Percentiles rank a stretch among this genome's conserved stretches.
These are phyloP conservation scores for Fusarium setosum DNA, from an alignment of 2,329 filamentous ascomycete species.

Conservation along the genomic window DNA sequence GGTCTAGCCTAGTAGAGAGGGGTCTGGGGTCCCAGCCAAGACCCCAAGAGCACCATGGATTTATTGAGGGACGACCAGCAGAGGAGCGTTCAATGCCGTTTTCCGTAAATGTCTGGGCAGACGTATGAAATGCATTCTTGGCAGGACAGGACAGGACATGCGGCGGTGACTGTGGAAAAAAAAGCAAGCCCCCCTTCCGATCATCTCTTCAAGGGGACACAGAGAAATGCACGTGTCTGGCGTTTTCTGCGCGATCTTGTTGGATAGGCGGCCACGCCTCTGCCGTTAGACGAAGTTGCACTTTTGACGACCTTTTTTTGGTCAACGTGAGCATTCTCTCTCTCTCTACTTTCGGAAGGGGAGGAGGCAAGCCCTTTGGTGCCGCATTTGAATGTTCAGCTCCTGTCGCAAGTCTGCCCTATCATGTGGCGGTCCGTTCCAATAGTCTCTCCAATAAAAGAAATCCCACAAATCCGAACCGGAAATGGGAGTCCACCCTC, in stretches of 20 bases:
- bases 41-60: constrained; percentile 10
- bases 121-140: constrained; percentile 2
- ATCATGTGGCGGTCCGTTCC: constrained; percentile 11
- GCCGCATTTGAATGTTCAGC: background rate
- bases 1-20: background rate
- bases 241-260: constrained; percentile 18
- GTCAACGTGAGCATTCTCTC: background rate
- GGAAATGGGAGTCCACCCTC: constrained; percentile 19
- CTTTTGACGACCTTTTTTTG: background rate
- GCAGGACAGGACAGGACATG: background rate
- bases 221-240: background rate
- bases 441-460: constrained; percentile 11
- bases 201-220: background rate
- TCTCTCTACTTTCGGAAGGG: background rate
- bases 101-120: constrained; percentile 34
- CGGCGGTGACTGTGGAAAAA: background rate
- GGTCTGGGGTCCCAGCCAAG: constrained; percentile 20
- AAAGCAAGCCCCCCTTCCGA: background rate
- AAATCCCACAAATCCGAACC: constrained; percentile 28
- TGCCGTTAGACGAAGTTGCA: constrained; percentile 21
- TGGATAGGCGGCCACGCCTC: constrained; percentile 13
- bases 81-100: constrained; percentile 20
- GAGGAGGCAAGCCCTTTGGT: constrained; percentile 11
- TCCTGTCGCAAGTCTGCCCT: background rate
- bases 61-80: constrained; percentile 7